Base-by-base conservation (phyloP, 495 filamentous ascomycete genomes). In the Hypoxylon subgilvum region DNA sequence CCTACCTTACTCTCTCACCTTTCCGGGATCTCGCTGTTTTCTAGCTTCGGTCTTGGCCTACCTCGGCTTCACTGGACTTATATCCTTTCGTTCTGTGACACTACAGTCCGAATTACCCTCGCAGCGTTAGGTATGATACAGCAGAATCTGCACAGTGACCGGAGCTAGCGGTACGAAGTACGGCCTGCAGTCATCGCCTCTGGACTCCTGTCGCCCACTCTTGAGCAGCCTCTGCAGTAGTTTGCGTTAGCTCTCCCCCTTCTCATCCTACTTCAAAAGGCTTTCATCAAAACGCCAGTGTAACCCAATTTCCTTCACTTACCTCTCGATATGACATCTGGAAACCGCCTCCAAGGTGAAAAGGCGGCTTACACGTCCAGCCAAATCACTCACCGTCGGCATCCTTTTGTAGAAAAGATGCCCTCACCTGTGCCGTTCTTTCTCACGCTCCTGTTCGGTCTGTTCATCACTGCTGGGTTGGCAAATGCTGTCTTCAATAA, bases 401-500 rank as follows among this genome's bases (percentile, higher is more conserved):
- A 25, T 44, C 45, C 41, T 39, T 34, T 60, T 21, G 36, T 21
- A 23, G 64, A 66, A 53, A 73, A 67, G 61, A 60, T 69, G 58
- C 52, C 52, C 43, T 40, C 66, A 25, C 39, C 60, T 27, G 59
- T 67, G 13, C 41, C 52, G 14, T 61, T 73, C n/a, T 36, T 73
- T 34, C 18, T 64, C 28, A 57, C 69, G 35, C 23, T 74, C 19
- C 35, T 67, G 6, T 41, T 73, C 17, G 64, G 66, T 32, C 46
- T 71, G 48, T 52, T 73, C 17, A 48, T 70, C 40, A 53, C 71
- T 25, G 46, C 65, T 27, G 68, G 71, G 30, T 30, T 72, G 13
- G 65, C 69, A 35, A 63, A 65, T 54, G 73, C 68, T 18, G 47
- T 54, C 65, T 64, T 55, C 21, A 47, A 67, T 27, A 39, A 66